phyloP scores from a whole-genome alignment of 176 grass and related monocot species.

The Triticum urartu region DNA sequence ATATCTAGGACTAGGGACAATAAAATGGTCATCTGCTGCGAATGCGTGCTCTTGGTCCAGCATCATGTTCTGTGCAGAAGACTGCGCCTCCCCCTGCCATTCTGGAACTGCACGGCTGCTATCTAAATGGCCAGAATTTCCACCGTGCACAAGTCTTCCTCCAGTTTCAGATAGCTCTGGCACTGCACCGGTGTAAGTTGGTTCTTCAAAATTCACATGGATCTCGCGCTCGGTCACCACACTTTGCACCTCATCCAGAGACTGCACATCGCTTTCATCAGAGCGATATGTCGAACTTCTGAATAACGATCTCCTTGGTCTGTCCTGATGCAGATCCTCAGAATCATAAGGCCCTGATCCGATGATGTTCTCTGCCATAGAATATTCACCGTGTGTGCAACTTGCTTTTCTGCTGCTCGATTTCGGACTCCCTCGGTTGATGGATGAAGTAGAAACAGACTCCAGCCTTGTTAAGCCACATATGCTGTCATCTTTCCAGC shows the following conservation, averaged over 20 bases:
- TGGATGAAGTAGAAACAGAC: conserved; percentile 50
- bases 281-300: conserved; percentile 4
- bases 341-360: conserved; percentile 28
- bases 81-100: not conserved
- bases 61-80: not conserved
- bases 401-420: conserved; percentile 36
- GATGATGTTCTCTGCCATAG: conserved; percentile 43
- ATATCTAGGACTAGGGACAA: not conserved
- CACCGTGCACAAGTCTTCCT: conserved; percentile 27
- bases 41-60: conserved; percentile 22
- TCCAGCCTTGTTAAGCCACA: conserved; percentile 45
- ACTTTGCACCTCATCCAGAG: conserved; percentile 24
- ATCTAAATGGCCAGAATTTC: not conserved
- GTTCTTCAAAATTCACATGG: conserved; percentile 70
- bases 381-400: conserved; percentile 32
- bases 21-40: not conserved
- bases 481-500: conserved; percentile 47
- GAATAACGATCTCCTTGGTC: not conserved
- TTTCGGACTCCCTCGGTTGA: conserved; percentile 18
- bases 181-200: conserved; percentile 26
- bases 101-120: not conserved
- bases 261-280: conserved; percentile 1
- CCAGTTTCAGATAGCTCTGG: conserved; percentile 23
- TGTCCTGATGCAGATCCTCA: conserved; percentile 10
- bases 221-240: conserved; percentile 53